These are phyloP conservation scores for Styphnolobium japonicum DNA, from an alignment of 306 rosid species.

Conservation along the genomic window DNA sequence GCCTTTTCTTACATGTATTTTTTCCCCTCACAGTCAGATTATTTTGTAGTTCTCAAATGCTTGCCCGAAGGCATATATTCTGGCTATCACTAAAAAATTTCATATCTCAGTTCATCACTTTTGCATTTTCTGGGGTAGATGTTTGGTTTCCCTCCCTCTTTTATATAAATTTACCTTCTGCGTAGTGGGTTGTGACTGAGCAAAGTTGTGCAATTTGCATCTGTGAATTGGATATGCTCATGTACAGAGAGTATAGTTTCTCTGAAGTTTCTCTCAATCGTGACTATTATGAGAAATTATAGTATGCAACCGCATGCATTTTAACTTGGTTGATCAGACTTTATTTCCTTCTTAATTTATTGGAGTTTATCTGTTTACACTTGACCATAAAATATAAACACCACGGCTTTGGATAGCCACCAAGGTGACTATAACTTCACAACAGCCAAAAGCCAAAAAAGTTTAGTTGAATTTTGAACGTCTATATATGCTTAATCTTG, in stretches of 20 bases:
- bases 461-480: neutral
- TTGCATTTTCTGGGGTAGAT: neutral
- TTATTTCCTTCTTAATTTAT: neutral
- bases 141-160: neutral
- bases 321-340: neutral
- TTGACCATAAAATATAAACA: neutral
- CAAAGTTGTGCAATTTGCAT: neutral
- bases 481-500: neutral
- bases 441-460: neutral
- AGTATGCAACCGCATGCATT: neutral
- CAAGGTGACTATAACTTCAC: neutral
- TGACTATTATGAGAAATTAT: neutral
- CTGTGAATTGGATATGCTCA: neutral
- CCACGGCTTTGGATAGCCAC: neutral
- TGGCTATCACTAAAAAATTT: conserved; percentile 4
- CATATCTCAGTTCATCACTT: neutral
- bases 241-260: neutral
- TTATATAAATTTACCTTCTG: neutral
- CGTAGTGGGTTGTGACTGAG: neutral
- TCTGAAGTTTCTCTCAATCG: no score
- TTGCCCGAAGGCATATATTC: conserved; percentile 3
- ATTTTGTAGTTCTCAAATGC: conserved; percentile 24
- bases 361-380: neutral
- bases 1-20: conserved; percentile 14
- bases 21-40: conserved; percentile 10